phyloP scores from a whole-genome alignment of 2,329 filamentous ascomycete genomes.

The Verticillium nubilum region DNA sequence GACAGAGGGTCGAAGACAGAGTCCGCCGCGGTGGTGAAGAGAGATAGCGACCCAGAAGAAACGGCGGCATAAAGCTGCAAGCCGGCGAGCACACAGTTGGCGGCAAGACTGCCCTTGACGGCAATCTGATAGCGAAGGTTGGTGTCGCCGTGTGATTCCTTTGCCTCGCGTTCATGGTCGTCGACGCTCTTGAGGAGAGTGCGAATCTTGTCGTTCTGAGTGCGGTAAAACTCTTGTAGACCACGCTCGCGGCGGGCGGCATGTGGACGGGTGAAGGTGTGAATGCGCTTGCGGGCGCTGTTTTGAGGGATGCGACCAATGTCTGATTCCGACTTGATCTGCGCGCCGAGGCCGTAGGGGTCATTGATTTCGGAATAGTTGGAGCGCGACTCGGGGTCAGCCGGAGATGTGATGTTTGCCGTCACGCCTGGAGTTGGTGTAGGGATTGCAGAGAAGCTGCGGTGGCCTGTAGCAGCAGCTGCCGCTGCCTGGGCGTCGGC shows the following conservation, averaged over 20 bases:
- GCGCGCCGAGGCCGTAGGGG: slow-evolving; percentile 72
- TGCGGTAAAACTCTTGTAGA: slow-evolving; percentile 78
- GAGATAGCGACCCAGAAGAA: slow-evolving; percentile 81
- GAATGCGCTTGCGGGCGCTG: slow-evolving; percentile 65
- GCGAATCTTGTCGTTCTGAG: slow-evolving; percentile 91
- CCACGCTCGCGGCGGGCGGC: slow-evolving; percentile 39
- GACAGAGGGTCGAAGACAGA: slow-evolving; percentile 88
- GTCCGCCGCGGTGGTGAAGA: slow-evolving; percentile 98
- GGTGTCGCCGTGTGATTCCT: slow-evolving; percentile 74
- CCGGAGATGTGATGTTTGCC: neutral
- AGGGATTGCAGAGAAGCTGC: neutral
- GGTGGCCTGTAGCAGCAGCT: neutral
- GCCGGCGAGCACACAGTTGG: slow-evolving; percentile 72
- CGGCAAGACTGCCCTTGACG: slow-evolving; percentile 64
- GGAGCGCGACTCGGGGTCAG: slow-evolving; percentile 10
- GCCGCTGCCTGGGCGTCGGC: neutral
- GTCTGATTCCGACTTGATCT: slow-evolving; percentile 72
- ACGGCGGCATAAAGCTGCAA: slow-evolving; percentile 88
- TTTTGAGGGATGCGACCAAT: slow-evolving; percentile 76
- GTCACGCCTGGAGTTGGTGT: neutral
- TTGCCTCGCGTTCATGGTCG: slow-evolving; percentile 78
- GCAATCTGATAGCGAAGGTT: slow-evolving; percentile 69
- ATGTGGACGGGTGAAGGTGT: slow-evolving; percentile 13
- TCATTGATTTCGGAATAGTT: slow-evolving; percentile 44
- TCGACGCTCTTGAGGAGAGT: slow-evolving; percentile 88